These are phyloP conservation scores for Euclidium syriacum DNA, from an alignment of 345 rosid genomes.

Conservation along the genomic window DNA sequence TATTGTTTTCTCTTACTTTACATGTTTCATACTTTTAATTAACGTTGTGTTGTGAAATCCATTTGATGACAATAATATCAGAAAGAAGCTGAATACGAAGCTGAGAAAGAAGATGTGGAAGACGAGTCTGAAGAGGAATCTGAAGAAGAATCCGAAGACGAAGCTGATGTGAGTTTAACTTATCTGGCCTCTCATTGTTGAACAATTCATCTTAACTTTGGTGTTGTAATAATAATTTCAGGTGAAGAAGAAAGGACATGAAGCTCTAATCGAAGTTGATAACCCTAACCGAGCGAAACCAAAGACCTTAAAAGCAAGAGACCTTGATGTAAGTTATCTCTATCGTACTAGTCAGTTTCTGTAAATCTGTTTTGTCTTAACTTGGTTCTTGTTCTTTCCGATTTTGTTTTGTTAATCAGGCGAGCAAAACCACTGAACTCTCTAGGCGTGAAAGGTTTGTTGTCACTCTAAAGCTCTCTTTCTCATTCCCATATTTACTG, in stretches of 20 bases:
- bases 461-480: background rate
- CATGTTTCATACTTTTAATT: background rate
- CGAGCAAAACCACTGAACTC: conserved; percentile 75
- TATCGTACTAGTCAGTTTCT: background rate
- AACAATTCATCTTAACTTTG: background rate
- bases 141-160: conserved; percentile 47
- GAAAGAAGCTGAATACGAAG: conserved; percentile 53
- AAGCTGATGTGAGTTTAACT: conserved; percentile 26
- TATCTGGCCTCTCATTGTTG: background rate
- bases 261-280: conserved; percentile 73
- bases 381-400: background rate
- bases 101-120: conserved; percentile 31
- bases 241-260: conserved; percentile 80
- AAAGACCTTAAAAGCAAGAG: conserved; percentile 66
- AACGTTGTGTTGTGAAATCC: background rate
- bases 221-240: conserved; percentile 21
- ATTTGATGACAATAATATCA: conserved; percentile 11
- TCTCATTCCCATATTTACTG: background rate
- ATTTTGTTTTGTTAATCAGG: conserved; percentile 47
- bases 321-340: conserved; percentile 59
- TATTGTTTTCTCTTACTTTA: background rate
- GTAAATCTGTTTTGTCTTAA: background rate
- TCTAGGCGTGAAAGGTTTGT: conserved; percentile 97
- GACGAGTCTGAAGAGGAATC: conserved; percentile 55
- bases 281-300: conserved; percentile 78